Percentiles rank a stretch among this genome's conserved stretches.
Conservation (phyloP, 2,329 filamentous ascomycete genomes). For the Lecanosticta acicola region DNA sequence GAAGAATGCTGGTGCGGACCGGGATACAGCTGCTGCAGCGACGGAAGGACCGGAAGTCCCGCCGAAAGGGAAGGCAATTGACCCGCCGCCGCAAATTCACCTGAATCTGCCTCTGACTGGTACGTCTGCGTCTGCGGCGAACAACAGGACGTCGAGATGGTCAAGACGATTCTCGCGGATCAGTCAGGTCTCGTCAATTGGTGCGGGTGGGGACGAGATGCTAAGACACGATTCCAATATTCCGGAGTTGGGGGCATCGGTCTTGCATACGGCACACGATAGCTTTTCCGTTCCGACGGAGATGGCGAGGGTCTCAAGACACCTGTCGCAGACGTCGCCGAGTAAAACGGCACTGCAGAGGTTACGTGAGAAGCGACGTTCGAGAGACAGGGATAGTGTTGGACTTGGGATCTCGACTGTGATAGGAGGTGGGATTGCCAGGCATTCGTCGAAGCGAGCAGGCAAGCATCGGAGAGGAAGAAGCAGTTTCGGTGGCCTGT, state of each 20-base stretch:
- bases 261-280: constrained; percentile 37
- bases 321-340: constrained; percentile 27
- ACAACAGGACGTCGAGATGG: constrained; percentile 23
- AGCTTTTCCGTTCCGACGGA: constrained; percentile 42
- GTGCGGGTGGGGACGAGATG: constrained; percentile 31
- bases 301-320: constrained; percentile 34
- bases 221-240: constrained; percentile 35
- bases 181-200: constrained; percentile 35
- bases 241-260: constrained; percentile 36
- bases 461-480: constrained; percentile 19
- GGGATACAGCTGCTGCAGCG: constrained; percentile 6
- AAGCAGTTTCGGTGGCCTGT: constrained; percentile 23
- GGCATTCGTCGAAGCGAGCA: constrained; percentile 22
- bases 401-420: constrained; percentile 21
- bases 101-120: constrained; percentile 30
- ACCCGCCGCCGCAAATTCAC: constrained; percentile 38
- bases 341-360: constrained; percentile 28
- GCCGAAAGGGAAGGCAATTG: constrained; percentile 12
- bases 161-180: constrained; percentile 32
- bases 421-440: constrained; percentile 29
- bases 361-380: constrained; percentile 30
- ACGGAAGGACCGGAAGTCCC: constrained; percentile 3
- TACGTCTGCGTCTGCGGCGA: neutral
- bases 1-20: constrained; percentile 30
- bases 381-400: constrained; percentile 21